Evolutionary conservation across 1,139 yeast genomes (phyloP), one percentile per base, ranked within the genome.

Genomic region (Yamadazyma membranifaciens): DNA sequence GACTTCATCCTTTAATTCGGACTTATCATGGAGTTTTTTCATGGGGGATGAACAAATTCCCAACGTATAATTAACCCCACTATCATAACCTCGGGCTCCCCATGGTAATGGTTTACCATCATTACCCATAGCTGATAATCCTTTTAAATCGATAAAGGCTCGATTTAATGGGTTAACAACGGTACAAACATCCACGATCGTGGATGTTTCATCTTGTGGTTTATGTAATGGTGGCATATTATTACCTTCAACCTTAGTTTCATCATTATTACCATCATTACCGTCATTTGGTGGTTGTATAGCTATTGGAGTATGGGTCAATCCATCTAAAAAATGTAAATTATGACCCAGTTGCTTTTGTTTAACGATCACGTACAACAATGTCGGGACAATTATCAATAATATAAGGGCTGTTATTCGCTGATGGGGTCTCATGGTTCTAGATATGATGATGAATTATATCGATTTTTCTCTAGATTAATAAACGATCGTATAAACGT

Each of bases 31-130:
- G 12, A 55, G 42, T 38, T 61, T 60, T 44, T 71, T 71, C 56
- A 80, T 63, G 1, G 87, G 86, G 9, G 81, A 69, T 6, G 89
- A 78, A 55, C 97, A 89, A 3, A 89, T 70, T 9, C 94, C 92
- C 33, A 89, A 52, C 1, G 96, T 85, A 62, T 82, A 89, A 60
- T 89, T 89, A 40, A 70, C 72, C 14, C 83, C 83, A 50, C 78
- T 78, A 50, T 85, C 95, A 55, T 74, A 75, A 0, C 95, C 95
- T 45, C 74, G 73, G 3, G 91, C 80, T 34, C 71, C 63, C 88
- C 92, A 87, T 6, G 81, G 75, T 34, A 71, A 60, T 0, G 74
- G 60, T 40, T 60, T 64, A 1, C 74, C 76, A 17, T 74, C 78
- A 38, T 62, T 59, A 1, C 68, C 67, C 1, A 59, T 31, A 2